A percentile compares a stretch with the other conserved stretches of the same genome.
Evolutionary conservation across 371 early-diverging fungal genomes (phyloP).

Genomic region (Apophysomyces variabilis): DNA sequence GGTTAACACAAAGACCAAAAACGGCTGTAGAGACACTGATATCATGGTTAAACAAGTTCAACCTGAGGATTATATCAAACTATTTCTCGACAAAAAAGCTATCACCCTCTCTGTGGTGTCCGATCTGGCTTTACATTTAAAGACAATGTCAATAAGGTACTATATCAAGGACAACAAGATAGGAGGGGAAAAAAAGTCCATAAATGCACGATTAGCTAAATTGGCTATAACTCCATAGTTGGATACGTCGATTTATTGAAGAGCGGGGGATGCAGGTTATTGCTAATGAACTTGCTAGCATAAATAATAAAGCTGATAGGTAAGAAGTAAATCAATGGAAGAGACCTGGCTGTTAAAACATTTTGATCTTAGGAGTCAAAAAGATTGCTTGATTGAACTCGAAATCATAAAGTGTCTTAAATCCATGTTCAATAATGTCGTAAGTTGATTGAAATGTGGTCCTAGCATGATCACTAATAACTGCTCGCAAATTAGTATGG

Average conservation of each 20-base stretch:
- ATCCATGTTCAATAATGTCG: conserved; percentile 71
- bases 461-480: conserved; percentile 3
- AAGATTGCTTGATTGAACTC: conserved; percentile 74
- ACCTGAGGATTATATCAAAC: conserved; percentile 50
- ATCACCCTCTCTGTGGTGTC: conserved; percentile 59
- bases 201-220: neutral
- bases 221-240: conserved; percentile 15
- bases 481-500: conserved; percentile 32
- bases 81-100: conserved; percentile 52
- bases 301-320: conserved; percentile 44
- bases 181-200: neutral
- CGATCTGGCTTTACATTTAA: conserved; percentile 62
- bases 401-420: conserved; percentile 84
- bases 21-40: neutral
- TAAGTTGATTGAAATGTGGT: conserved; percentile 21
- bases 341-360: neutral
- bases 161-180: neutral
- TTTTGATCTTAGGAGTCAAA: conserved; percentile 53
- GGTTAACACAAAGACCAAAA: conserved; percentile 11
- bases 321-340: conserved; percentile 2
- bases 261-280: conserved; percentile 62
- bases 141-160: conserved; percentile 77
- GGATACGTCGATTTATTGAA: conserved; percentile 63
- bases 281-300: conserved; percentile 53
- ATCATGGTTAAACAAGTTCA: conserved; percentile 36